These are phyloP conservation scores for Lanmaoa rubissima DNA, from an alignment of 768 basidiomycete species.

Conservation along the genomic window DNA sequence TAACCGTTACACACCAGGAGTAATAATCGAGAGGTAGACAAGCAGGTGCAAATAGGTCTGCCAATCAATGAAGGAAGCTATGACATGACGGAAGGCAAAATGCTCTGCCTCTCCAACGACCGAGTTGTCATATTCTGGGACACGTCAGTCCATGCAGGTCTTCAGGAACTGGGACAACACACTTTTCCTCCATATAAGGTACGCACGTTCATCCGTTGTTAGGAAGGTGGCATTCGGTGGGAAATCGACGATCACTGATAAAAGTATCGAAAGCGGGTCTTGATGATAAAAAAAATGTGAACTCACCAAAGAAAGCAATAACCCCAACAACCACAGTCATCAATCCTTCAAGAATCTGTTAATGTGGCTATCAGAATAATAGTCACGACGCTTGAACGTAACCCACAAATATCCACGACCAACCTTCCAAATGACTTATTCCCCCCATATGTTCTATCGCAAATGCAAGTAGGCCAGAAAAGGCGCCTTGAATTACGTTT, in stretches of 20 bases:
- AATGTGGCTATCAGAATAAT: neutral
- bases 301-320: slow-evolving; percentile 49
- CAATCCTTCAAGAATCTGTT: slow-evolving; percentile 40
- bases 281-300: neutral
- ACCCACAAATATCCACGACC: slow-evolving; percentile 69
- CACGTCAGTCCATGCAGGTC: slow-evolving; percentile 52
- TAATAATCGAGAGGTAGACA: slow-evolving; percentile 48
- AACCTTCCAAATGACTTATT: slow-evolving; percentile 44
- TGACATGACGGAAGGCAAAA: slow-evolving; percentile 50
- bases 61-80: slow-evolving; percentile 60
- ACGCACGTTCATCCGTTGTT: slow-evolving; percentile 15
- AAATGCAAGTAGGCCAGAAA: slow-evolving; percentile 58
- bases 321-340: slow-evolving; percentile 54
- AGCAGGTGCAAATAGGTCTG: slow-evolving; percentile 38
- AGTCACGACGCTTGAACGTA: too few species aligned
- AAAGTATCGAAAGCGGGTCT: neutral
- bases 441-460: slow-evolving; percentile 54
- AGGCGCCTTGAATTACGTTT: slow-evolving; percentile 38
- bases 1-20: slow-evolving; percentile 47
- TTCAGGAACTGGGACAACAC: neutral
- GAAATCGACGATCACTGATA: slow-evolving; percentile 56
- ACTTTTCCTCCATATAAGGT: slow-evolving; percentile 10
- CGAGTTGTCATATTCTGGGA: slow-evolving; percentile 37
- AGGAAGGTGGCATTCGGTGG: slow-evolving; percentile 19
- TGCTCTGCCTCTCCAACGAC: slow-evolving; percentile 44